Conservation (phyloP, 371 early-diverging fungal genomes). For the Rhizopus arrhizus region DNA sequence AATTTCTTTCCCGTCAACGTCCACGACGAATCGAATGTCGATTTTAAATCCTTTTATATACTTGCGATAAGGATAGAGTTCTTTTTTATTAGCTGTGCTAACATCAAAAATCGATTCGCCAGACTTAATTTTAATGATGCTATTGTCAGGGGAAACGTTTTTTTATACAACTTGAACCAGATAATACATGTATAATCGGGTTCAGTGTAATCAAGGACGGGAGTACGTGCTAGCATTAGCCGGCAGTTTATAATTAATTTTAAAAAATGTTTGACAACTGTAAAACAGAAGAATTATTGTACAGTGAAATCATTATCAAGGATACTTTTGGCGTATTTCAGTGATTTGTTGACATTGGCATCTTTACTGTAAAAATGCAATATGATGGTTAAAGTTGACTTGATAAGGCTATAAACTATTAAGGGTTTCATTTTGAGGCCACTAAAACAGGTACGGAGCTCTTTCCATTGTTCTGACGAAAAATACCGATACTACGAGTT, state of each 20-base stretch:
- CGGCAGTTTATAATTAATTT: not conserved
- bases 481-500: not conserved
- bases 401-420: not conserved
- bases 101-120: no score
- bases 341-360: not conserved
- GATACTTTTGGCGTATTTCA: not conserved
- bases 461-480: not conserved
- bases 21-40: no score
- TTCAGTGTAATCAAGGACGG: not conserved
- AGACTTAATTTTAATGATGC: no score
- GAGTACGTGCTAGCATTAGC: not conserved
- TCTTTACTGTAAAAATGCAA: conserved; percentile 2
- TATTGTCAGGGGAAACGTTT: not conserved
- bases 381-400: conserved; percentile 5
- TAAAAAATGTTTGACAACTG: not conserved
- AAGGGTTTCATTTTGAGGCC: not conserved
- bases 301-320: conserved; percentile 1
- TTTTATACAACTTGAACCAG: not conserved
- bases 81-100: no score
- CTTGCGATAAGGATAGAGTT: no score
- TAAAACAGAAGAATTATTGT: conserved; percentile 2
- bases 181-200: conserved; percentile 1
- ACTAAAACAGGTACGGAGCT: not conserved
- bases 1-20: no score
- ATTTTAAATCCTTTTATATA: no score